Base-by-base conservation (phyloP, 2,329 filamentous ascomycete genomes). In the Alternaria gaisen region DNA sequence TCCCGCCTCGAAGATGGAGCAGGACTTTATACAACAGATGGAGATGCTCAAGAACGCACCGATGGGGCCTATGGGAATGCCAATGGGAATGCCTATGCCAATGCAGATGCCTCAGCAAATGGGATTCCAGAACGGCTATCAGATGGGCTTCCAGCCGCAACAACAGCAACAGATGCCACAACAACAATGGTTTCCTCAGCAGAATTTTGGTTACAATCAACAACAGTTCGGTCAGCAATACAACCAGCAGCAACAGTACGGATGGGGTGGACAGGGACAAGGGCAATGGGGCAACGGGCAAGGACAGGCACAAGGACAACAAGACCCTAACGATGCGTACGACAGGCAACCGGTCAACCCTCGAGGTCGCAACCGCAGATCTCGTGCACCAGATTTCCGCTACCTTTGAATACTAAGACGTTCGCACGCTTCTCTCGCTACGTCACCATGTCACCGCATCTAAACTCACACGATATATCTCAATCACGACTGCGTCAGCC, bases 331-430 rank as follows among this genome's bases (percentile, higher is more conserved):
- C 22, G 68, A 97, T 59, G 92, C 95, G 7, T 99, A 99, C 80
- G 96, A 98, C 78, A 88, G 95, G 59, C 94, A 97, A 78, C 95
- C 95, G 0, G 92, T 98, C 64, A 99, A 99, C 76, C 92, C 97
- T 75, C 88, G 95, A 78, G 92, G 93, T 73, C 87, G 91, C 71
- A 90, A 93, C 71, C 88, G 90, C 66, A 86, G 92, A 70, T 88
- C 92, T 56, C 87, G 95, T 56, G 94, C 94, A 11, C 95, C 92
- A 76, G 95, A 99, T 80, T 98, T 62, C 30, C 52, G 68, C 20
- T 70, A 72, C 36, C 38, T 70, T 7, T 68, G 54, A 61, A 38
- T 4, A 50, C 9, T 2, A 26, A 14, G 32, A 42, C 36, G 26
- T 24, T 8, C 36, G 26, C 44, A 60, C 46, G 24, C 28, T 42